Evolutionary conservation across 257 asterid genomes (phyloP).

Genomic region (Nicotiana obtusifolia): DNA sequence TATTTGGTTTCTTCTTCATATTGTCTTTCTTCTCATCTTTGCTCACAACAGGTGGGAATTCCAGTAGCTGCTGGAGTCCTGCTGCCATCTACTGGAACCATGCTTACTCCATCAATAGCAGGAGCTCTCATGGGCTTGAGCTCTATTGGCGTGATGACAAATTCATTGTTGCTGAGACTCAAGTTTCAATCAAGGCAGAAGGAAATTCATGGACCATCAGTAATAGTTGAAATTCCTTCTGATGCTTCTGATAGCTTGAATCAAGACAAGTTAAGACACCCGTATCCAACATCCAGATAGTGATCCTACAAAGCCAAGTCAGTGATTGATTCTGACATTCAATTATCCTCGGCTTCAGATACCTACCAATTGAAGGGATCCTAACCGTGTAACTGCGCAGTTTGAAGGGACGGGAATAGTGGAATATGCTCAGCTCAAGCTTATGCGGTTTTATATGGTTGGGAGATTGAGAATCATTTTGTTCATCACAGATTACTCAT

Average conservation of each 20-base stretch:
- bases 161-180: constrained; percentile 71
- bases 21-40: not conserved
- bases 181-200: constrained; percentile 43
- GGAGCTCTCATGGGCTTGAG: constrained; percentile 99
- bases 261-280: constrained; percentile 33
- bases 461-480: not conserved
- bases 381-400: not conserved
- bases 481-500: not conserved
- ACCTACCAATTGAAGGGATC: not conserved
- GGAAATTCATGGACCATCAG: constrained; percentile 30
- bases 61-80: constrained; percentile 94
- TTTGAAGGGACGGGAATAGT: not conserved
- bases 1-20: not conserved
- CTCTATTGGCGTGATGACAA: constrained; percentile 89
- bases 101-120: constrained; percentile 95
- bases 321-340: not conserved
- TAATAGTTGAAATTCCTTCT: constrained; percentile 33
- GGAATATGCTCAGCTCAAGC: not conserved
- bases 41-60: constrained; percentile 59
- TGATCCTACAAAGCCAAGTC: not conserved
- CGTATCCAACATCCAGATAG: constrained; percentile 45
- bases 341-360: not conserved
- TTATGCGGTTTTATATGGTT: not conserved
- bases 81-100: constrained; percentile 81
- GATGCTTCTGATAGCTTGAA: constrained; percentile 23